phyloP scores from a whole-genome alignment of 2,329 filamentous ascomycete species.

The Polychaeton citri region DNA sequence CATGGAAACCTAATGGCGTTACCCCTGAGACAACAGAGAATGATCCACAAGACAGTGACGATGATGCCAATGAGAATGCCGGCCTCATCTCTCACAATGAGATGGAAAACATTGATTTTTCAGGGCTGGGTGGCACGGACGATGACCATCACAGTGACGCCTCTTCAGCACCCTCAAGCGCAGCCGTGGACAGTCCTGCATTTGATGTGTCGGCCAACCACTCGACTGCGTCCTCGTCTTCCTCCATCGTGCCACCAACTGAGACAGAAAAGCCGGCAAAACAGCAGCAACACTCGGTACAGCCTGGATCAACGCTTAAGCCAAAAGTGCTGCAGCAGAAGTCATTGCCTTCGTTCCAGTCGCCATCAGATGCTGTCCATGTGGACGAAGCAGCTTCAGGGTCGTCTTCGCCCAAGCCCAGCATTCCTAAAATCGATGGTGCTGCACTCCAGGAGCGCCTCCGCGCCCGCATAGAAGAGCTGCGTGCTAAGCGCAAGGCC shows the following conservation, averaged over 20 bases:
- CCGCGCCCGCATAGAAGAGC: constrained; percentile 67
- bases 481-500: constrained; percentile 76
- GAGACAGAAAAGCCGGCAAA: constrained; percentile 7
- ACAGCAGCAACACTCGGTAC: too few relatives aligned
- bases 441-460: constrained; percentile 66
- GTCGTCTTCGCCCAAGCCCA: constrained; percentile 20
- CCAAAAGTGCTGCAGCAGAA: constrained; percentile 1
- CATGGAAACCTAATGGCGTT: constrained; percentile 17
- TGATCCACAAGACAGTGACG: constrained; percentile 9
- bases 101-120: constrained; percentile 6
- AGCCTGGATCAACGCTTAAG: too few relatives aligned
- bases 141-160: constrained; percentile 3
- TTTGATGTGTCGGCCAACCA: constrained; percentile 25
- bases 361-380: not conserved
- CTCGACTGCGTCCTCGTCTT: constrained; percentile 32
- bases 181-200: constrained; percentile 25
- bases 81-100: constrained; percentile 1
- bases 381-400: constrained; percentile 1
- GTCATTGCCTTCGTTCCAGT: not conserved
- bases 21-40: constrained; percentile 3
- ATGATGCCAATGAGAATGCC: constrained; percentile 16
- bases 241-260: constrained; percentile 29
- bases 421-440: constrained; percentile 49
- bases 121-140: constrained; percentile 8
- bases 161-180: constrained; percentile 24